Evolutionary conservation across 2,329 filamentous ascomycete species (phyloP).

Genomic region (Emergomyces pasteurianus): DNA sequence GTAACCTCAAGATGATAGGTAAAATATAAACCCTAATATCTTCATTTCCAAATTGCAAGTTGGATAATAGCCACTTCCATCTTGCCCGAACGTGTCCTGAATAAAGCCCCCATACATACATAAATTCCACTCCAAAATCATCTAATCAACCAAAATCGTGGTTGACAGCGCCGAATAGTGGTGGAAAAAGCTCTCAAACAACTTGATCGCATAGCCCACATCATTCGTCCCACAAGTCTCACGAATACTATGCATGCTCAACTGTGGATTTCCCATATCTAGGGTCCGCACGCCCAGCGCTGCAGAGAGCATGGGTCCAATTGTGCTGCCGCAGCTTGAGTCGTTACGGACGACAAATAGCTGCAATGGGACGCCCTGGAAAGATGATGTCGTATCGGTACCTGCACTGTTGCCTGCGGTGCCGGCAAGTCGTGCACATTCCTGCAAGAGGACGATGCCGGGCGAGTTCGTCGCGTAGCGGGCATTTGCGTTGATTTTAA

Average conservation of each 20-base stretch:
- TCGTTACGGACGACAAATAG: constrained; percentile 96
- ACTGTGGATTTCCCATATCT: constrained; percentile 84
- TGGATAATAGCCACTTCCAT: too few relatives aligned
- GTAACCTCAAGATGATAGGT: too few relatives aligned
- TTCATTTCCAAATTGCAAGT: too few relatives aligned
- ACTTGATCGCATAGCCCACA: constrained; percentile 68
- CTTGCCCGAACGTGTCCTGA: too few relatives aligned
- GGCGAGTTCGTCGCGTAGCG: constrained; percentile 94
- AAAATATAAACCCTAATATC: too few relatives aligned
- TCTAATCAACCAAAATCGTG: constrained; percentile 70
- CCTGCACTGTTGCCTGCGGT: constrained; percentile 35
- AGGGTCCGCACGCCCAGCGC: constrained; percentile 77
- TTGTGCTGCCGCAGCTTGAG: constrained; percentile 86
- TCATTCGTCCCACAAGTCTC: constrained; percentile 85
- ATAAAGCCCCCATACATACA: too few relatives aligned
- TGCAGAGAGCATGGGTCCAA: constrained; percentile 90
- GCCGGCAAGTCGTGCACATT: constrained; percentile 51
- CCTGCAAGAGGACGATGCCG: constrained; percentile 83
- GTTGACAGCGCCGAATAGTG: constrained; percentile 72
- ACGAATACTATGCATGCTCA: constrained; percentile 94
- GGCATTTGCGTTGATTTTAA: constrained; percentile 97
- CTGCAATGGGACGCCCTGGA: constrained; percentile 63
- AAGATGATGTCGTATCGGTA: constrained; percentile 32
- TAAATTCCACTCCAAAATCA: not conserved
- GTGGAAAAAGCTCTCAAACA: constrained; percentile 81